Conservation (phyloP, 352 stramenopile species). For the Pythium periplocum region DNA sequence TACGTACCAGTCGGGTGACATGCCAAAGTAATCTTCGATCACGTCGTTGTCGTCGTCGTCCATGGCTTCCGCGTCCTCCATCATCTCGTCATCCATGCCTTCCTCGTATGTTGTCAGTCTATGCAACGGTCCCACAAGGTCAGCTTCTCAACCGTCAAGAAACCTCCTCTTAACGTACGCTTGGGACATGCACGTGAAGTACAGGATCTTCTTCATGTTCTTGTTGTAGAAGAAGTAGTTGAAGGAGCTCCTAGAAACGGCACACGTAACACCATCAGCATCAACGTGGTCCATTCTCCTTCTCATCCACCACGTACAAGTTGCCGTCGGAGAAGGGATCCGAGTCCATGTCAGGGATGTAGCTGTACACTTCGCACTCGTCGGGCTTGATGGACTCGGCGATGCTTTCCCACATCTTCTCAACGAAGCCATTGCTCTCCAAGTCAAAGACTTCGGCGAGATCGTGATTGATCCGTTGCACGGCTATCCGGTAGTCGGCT, state of each 20-base stretch:
- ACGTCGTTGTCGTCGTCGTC: constrained; percentile 77
- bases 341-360: constrained; percentile 92
- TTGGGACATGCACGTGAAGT: constrained; percentile 92
- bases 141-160: neutral
- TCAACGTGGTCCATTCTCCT: neutral
- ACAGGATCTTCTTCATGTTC: constrained; percentile 90
- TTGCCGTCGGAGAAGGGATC: constrained; percentile 91
- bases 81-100: constrained; percentile 75
- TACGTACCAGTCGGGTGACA: constrained; percentile 77
- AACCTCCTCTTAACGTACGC: constrained; percentile 32
- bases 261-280: constrained; percentile 1
- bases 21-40: constrained; percentile 83
- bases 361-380: constrained; percentile 91
- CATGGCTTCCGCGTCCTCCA: constrained; percentile 57
- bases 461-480: constrained; percentile 87
- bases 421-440: constrained; percentile 97
- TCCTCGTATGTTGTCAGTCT: constrained; percentile 47
- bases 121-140: neutral
- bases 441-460: constrained; percentile 92
- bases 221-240: constrained; percentile 97
- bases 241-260: constrained; percentile 80
- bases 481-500: constrained; percentile 74
- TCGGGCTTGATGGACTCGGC: constrained; percentile 82
- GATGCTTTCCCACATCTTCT: constrained; percentile 96
- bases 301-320: constrained; percentile 34